phyloP scores from a whole-genome alignment of 306 rosid species.

The Heteromeles arbutifolia region DNA sequence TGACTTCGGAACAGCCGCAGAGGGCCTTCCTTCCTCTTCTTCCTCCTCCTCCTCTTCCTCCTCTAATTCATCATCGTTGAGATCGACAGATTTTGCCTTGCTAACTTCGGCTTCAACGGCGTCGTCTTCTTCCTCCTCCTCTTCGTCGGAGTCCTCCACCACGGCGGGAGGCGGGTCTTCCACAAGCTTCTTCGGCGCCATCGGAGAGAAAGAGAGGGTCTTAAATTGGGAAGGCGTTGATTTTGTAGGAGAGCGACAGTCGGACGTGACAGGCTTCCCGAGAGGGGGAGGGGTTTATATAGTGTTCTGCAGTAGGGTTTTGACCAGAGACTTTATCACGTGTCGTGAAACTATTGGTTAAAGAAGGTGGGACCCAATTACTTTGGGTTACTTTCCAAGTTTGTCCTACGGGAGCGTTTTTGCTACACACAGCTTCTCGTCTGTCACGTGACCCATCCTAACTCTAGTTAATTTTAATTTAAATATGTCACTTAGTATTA shows the following conservation, averaged over 20 bases:
- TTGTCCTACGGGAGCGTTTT: background rate
- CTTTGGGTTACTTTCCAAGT: background rate
- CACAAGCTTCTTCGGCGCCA: constrained; percentile 36
- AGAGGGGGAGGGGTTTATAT: background rate
- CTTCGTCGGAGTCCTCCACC: constrained; percentile 26
- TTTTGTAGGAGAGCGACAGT: background rate
- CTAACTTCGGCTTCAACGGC: background rate
- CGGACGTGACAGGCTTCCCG: background rate
- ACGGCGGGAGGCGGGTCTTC: constrained; percentile 22
- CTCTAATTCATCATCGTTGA: background rate
- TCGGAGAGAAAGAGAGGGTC: background rate
- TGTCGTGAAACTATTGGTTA: background rate
- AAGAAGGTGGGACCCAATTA: background rate
- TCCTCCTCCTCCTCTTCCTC: background rate
- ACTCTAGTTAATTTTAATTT: too few relatives aligned
- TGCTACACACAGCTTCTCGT: too few relatives aligned
- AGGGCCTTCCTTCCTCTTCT: background rate
- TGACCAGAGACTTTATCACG: background rate
- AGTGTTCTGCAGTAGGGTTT: constrained; percentile 1
- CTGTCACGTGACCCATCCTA: too few relatives aligned
- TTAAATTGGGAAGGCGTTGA: background rate
- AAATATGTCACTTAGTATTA: too few relatives aligned
- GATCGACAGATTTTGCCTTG: constrained; percentile 10
- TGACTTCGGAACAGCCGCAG: background rate
- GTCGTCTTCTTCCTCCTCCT: constrained; percentile 17